Conservation (phyloP, 2,329 filamentous ascomycete species). For the Claviceps paspali region DNA sequence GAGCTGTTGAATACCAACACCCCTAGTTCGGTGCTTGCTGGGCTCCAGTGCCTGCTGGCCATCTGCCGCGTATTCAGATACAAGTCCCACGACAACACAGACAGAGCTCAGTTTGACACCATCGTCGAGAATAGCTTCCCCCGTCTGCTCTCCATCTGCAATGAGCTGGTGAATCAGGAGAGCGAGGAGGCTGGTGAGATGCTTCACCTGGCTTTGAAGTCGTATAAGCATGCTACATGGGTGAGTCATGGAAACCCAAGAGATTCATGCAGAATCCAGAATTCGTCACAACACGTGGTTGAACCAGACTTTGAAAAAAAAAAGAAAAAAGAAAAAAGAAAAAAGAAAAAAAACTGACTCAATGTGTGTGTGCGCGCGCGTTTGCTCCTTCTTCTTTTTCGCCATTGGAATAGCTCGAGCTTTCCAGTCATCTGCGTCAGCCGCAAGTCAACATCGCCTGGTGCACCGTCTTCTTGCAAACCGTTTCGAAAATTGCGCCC, state of each 20-base stretch:
- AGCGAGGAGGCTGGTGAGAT: conserved; percentile 94
- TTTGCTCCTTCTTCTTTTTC: neutral
- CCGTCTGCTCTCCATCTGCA: conserved; percentile 71
- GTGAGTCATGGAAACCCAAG: too few relatives aligned
- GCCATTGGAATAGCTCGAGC: conserved; percentile 51
- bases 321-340: too few relatives aligned
- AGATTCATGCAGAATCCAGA: too few relatives aligned
- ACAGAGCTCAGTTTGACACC: conserved; percentile 75
- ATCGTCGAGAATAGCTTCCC: conserved; percentile 89
- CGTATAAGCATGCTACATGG: conserved; percentile 97
- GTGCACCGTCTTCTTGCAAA: conserved; percentile 88
- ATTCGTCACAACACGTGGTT: too few relatives aligned
- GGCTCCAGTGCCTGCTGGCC: conserved; percentile 82
- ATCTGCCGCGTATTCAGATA: conserved; percentile 94
- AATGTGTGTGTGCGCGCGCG: too few relatives aligned
- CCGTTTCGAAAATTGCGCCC: conserved; percentile 74
- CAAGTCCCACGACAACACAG: conserved; percentile 64
- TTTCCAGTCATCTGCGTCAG: conserved; percentile 61
- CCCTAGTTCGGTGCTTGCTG: conserved; percentile 75
- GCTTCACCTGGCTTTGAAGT: conserved; percentile 86
- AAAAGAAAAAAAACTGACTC: too few relatives aligned
- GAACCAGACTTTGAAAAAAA: too few relatives aligned
- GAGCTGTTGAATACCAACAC: conserved; percentile 80
- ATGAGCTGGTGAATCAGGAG: conserved; percentile 75
- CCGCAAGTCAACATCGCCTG: conserved; percentile 80